Conservation (phyloP, 805 yeast genomes). For the Hanseniaspora occidentalis region DNA sequence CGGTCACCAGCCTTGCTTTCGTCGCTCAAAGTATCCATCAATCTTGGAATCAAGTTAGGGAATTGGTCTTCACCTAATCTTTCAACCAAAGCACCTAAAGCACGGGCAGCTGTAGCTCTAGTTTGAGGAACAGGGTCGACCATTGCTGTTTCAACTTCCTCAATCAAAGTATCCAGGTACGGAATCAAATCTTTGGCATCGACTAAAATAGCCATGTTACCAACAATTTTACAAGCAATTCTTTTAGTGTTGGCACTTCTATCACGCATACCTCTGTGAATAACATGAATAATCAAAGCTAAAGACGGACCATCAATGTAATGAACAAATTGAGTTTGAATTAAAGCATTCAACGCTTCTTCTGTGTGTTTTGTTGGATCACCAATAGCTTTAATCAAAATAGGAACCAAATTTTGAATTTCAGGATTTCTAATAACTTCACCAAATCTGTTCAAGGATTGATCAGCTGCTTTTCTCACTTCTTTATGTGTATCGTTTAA, state of each 20-base stretch:
- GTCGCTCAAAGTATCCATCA: constrained; percentile 65
- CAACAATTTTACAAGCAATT: constrained; percentile 95
- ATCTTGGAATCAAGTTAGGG: constrained; percentile 80
- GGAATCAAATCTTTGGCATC: constrained; percentile 79
- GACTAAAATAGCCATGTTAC: constrained; percentile 94
- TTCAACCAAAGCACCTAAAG: constrained; percentile 90
- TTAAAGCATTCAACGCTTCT: constrained; percentile 70
- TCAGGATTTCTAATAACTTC: constrained; percentile 97
- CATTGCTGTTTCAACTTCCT: constrained; percentile 85
- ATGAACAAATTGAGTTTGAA: constrained; percentile 89
- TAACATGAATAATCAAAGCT: constrained; percentile 88
- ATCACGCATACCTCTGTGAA: constrained; percentile 90
- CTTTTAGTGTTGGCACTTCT: constrained; percentile 87
- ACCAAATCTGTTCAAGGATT: constrained; percentile 79
- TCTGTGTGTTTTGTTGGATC: constrained; percentile 90
- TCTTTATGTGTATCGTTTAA: constrained; percentile 93
- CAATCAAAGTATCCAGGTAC: constrained; percentile 62
- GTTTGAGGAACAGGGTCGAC: constrained; percentile 98
- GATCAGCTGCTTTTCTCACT: constrained; percentile 90
- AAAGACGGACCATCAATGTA: constrained; percentile 96
- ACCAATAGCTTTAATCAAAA: constrained; percentile 80
- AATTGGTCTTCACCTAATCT: constrained; percentile 91
- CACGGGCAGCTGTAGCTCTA: constrained; percentile 94
- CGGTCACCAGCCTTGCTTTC: constrained; percentile 77
- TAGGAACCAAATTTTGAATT: constrained; percentile 83